Conservation (phyloP, 345 rosid genomes). For the Aethionema arabicum region DNA sequence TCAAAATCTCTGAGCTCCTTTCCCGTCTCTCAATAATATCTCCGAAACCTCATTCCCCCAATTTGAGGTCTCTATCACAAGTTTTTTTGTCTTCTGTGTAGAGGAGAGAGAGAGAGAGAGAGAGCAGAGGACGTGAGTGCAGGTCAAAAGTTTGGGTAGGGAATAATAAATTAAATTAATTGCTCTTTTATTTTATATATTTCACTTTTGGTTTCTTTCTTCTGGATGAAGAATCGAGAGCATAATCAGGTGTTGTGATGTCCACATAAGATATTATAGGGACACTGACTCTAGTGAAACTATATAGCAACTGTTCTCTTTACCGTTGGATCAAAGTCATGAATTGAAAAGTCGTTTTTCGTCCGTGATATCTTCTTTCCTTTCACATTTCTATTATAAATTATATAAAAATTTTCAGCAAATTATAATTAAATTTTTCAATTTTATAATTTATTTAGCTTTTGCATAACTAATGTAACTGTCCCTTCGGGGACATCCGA, state of each 20-base stretch:
- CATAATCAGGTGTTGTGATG: slow-evolving; percentile 24
- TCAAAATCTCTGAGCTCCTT: background rate
- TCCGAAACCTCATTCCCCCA: slow-evolving; percentile 29
- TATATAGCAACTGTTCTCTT: background rate
- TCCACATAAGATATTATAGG: slow-evolving; percentile 3
- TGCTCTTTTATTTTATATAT: slow-evolving; percentile 1
- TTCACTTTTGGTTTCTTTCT: slow-evolving; percentile 11
- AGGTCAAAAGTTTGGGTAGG: slow-evolving; percentile 28
- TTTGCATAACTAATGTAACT: no score
- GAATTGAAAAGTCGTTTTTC: slow-evolving; percentile 5
- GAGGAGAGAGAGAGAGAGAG: slow-evolving; percentile 28
- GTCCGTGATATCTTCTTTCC: background rate
- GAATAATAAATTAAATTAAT: slow-evolving; percentile 17
- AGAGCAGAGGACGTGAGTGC: slow-evolving; percentile 38
- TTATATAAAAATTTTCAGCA: no score
- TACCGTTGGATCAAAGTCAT: slow-evolving; percentile 11
- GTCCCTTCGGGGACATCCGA: no score
- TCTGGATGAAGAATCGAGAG: slow-evolving; percentile 13
- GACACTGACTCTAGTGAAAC: background rate
- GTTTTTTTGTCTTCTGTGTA: slow-evolving; percentile 6
- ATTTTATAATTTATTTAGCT: no score
- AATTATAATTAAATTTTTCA: no score
- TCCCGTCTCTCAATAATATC: background rate
- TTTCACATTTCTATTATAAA: no score
- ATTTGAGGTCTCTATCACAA: slow-evolving; percentile 3